These are phyloP conservation scores for Solanum pimpinellifolium DNA, from an alignment of 257 asterid species.

Conservation along the genomic window DNA sequence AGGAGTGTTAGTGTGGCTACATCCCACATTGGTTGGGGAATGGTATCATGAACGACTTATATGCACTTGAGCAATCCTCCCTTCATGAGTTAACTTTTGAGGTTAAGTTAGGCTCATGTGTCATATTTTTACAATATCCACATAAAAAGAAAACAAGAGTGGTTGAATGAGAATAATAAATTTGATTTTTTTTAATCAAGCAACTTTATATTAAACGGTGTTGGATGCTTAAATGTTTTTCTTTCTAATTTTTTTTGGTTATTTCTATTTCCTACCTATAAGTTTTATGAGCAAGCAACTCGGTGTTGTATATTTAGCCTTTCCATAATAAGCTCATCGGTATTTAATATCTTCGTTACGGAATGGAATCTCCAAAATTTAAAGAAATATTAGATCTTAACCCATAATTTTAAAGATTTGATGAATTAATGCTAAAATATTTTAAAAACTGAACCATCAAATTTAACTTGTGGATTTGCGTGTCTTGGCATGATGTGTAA, in stretches of 20 bases:
- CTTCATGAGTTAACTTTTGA: not conserved
- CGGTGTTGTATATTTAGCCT: not conserved
- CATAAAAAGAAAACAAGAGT: not conserved
- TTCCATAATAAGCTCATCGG: not conserved
- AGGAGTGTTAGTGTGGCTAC: not conserved
- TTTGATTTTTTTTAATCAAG: not conserved
- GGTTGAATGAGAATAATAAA: not conserved
- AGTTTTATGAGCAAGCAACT: not conserved
- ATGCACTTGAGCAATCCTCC: not conserved
- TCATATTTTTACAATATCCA: not conserved
- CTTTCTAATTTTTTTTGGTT: not conserved
- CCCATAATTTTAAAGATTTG: not conserved
- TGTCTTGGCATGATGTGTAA: not conserved
- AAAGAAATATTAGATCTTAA: not conserved
- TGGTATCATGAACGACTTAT: not conserved
- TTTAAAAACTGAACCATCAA: not conserved
- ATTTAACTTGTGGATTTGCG: not conserved
- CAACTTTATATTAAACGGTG: not conserved
- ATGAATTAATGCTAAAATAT: not conserved
- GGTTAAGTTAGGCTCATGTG: not conserved
- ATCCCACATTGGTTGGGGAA: not conserved
- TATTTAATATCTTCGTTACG: not conserved
- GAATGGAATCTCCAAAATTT: not conserved
- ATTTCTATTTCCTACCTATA: not conserved
- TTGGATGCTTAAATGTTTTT: not conserved